Conservation (phyloP, 1,284 basidiomycete genomes). For the Takashimella tepidaria region DNA sequence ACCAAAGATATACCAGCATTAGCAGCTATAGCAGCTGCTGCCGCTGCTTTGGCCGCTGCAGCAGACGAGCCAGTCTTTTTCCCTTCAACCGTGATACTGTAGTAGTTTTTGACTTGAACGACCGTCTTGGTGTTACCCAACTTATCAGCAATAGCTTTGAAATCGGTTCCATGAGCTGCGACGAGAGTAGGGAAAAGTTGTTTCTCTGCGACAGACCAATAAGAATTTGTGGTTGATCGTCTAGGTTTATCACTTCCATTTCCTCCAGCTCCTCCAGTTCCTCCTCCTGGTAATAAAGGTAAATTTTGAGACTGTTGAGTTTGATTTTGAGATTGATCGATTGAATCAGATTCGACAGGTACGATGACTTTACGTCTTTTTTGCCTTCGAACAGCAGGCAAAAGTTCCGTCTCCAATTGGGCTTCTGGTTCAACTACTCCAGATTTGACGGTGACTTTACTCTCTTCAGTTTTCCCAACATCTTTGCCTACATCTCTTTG, state of each 20-base stretch:
- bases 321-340: slow-evolving; percentile 1
- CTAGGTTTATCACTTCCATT: slow-evolving; percentile 10
- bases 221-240: slow-evolving; percentile 41
- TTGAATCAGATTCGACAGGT: slow-evolving; percentile 13
- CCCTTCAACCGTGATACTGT: slow-evolving; percentile 13
- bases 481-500: no score
- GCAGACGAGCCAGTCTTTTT: neutral
- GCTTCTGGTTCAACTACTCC: neutral
- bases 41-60: neutral
- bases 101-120: slow-evolving; percentile 64
- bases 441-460: neutral
- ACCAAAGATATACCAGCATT: neutral
- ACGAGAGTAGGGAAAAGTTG: slow-evolving; percentile 60
- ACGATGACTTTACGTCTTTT: slow-evolving; percentile 27
- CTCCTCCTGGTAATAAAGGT: neutral
- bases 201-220: slow-evolving; percentile 55
- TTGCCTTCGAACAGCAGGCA: slow-evolving; percentile 36
- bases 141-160: slow-evolving; percentile 65
- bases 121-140: slow-evolving; percentile 70
- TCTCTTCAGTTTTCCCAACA: no score
- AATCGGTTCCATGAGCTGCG: slow-evolving; percentile 65
- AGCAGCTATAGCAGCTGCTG: neutral
- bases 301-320: slow-evolving; percentile 2
- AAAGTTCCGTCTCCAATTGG: slow-evolving; percentile 17
- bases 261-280: neutral